Conservation (phyloP, 148 eudicot genomes). For the Diospyros kaki region DNA sequence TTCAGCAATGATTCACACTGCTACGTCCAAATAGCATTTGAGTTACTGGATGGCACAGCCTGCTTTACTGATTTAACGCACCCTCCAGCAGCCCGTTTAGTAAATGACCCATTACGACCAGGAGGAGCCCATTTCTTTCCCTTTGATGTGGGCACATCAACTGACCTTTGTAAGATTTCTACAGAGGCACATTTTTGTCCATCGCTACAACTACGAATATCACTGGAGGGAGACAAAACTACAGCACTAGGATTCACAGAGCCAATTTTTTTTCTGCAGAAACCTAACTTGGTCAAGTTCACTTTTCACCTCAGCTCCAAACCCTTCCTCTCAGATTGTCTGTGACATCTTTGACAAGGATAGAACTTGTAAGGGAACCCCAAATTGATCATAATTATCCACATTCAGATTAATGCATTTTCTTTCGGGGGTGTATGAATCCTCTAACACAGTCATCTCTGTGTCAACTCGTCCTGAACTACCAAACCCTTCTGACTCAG, state of each 20-base stretch:
- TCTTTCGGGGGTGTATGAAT: constrained; percentile 51
- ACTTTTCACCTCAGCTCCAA: constrained; percentile 52
- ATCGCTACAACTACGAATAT: constrained; percentile 53
- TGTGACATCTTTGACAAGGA: constrained; percentile 66
- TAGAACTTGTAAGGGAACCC: constrained; percentile 55
- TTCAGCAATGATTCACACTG: constrained; percentile 61
- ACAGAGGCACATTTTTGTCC: constrained; percentile 50
- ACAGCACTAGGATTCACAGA: constrained; percentile 27
- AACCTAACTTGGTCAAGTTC: constrained; percentile 71
- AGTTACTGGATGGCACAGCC: constrained; percentile 23
- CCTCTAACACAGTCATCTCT: constrained; percentile 54
- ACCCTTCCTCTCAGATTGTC: constrained; percentile 48
- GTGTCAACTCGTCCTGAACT: constrained; percentile 65
- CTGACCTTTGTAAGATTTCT: constrained; percentile 32
- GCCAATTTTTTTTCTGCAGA: constrained; percentile 59
- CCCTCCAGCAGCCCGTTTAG: constrained; percentile 34
- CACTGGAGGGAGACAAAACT: constrained; percentile 48
- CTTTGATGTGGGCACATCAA: constrained; percentile 26
- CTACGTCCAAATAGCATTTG: constrained; percentile 50
- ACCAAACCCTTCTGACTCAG: constrained; percentile 78
- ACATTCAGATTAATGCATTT: constrained; percentile 53
- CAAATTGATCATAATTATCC: constrained; percentile 47
- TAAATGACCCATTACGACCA: constrained; percentile 45
- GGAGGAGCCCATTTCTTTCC: constrained; percentile 54
- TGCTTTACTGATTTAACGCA: constrained; percentile 32